Conservation (phyloP, 257 asterid species). For the Ophiorrhiza pumila region DNA sequence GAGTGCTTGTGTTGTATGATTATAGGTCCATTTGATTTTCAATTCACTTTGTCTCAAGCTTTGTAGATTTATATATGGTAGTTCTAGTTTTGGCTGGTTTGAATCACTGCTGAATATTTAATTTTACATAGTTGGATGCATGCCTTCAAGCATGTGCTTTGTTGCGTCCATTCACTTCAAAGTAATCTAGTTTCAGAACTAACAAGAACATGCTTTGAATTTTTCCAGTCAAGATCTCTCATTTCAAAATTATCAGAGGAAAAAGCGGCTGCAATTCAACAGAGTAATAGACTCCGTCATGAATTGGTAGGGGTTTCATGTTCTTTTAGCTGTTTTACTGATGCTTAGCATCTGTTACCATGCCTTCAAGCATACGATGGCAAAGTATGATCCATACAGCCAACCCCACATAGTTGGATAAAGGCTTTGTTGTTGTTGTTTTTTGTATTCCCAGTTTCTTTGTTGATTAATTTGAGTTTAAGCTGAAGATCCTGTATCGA, state of each 20-base stretch:
- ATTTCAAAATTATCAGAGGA: constrained; percentile 66
- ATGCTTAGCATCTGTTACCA: neutral
- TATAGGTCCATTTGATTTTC: neutral
- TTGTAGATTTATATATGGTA: neutral
- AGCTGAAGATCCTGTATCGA: neutral
- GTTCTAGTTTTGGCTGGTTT: neutral
- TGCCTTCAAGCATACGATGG: no score
- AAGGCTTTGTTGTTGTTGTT: neutral
- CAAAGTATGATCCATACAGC: no score
- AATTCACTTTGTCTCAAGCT: neutral
- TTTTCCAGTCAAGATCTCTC: constrained; percentile 52
- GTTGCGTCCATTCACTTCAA: neutral
- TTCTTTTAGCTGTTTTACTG: neutral
- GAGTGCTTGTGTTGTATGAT: neutral
- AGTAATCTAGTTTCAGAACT: constrained; percentile 1
- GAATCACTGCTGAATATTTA: neutral
- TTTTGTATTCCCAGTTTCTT: neutral
- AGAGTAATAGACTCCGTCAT: constrained; percentile 55
- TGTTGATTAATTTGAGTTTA: neutral
- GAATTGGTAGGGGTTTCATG: constrained; percentile 54
- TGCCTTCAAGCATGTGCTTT: neutral
- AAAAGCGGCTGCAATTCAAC: constrained; percentile 61
- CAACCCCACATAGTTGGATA: no score
- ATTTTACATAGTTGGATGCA: neutral
- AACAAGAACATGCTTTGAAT: constrained; percentile 8